Percentiles rank a stretch among this genome's conserved stretches.
Evolutionary conservation across 306 rosid genomes (phyloP).

Genomic region (Rubus idaeus): DNA sequence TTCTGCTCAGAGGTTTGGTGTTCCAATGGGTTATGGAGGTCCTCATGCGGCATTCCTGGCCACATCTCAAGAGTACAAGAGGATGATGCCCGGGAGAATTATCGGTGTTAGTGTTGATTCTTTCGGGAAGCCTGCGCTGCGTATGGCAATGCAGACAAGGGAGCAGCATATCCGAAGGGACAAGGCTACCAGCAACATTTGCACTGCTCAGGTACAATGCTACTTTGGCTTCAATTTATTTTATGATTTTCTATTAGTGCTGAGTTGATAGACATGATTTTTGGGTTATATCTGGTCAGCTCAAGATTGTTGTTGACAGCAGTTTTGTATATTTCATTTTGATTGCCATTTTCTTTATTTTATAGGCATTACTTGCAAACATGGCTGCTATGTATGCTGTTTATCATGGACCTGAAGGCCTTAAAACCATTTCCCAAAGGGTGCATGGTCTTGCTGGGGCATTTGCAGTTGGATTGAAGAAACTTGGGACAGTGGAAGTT

Average conservation of each 20-base stretch:
- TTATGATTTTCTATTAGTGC: not conserved
- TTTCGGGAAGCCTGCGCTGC: slow-evolving; percentile 81
- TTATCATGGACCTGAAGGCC: slow-evolving; percentile 98
- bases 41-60: slow-evolving; percentile 99
- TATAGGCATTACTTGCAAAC: slow-evolving; percentile 94
- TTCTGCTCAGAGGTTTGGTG: slow-evolving; percentile 95
- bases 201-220: slow-evolving; percentile 92
- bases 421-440: slow-evolving; percentile 73
- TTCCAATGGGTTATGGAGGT: slow-evolving; percentile 99
- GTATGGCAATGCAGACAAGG: slow-evolving; percentile 99
- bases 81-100: slow-evolving; percentile 99
- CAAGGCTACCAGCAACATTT: slow-evolving; percentile 99
- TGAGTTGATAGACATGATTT: slow-evolving; percentile 10
- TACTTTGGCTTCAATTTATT: slow-evolving; percentile 11
- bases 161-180: slow-evolving; percentile 99
- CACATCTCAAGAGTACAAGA: slow-evolving; percentile 98
- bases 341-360: slow-evolving; percentile 18
- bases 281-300: not conserved
- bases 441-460: slow-evolving; percentile 96
- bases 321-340: slow-evolving; percentile 10
- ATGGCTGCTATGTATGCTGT: slow-evolving; percentile 99
- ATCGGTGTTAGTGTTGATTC: slow-evolving; percentile 96
- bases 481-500: slow-evolving; percentile 85
- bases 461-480: slow-evolving; percentile 86
- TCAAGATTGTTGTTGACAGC: not conserved